phyloP scores from a whole-genome alignment of 768 basidiomycete species.

The Boletus reticuloceps region DNA sequence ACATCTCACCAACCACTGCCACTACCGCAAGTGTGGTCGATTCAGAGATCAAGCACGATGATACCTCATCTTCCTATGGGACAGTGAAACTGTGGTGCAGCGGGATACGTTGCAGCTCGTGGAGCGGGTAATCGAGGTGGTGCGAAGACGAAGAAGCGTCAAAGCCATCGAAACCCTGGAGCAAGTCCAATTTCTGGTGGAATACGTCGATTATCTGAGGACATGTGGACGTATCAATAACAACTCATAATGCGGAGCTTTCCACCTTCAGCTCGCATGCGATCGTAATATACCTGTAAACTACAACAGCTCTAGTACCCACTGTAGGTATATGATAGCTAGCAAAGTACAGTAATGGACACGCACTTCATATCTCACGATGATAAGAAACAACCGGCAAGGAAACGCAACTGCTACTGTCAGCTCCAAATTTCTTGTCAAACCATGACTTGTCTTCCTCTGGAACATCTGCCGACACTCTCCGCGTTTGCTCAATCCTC shows the following conservation, averaged over 20 bases:
- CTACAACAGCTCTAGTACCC: conserved; percentile 1
- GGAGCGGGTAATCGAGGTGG: conserved; percentile 68
- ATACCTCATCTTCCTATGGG: conserved; percentile 9
- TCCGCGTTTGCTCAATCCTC: conserved; percentile 18
- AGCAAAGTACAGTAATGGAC: conserved; percentile 1
- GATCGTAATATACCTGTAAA: background rate
- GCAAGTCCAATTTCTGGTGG: conserved; percentile 81
- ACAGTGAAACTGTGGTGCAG: conserved; percentile 28
- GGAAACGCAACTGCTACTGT: conserved; percentile 9
- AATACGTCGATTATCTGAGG: conserved; percentile 66
- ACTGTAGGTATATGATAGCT: background rate
- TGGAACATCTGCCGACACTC: background rate
- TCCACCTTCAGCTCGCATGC: too few relatives aligned
- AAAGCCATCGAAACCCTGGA: conserved; percentile 95
- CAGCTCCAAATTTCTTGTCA: conserved; percentile 13
- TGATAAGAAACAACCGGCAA: conserved; percentile 11
- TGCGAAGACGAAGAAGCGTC: conserved; percentile 71
- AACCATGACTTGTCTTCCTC: conserved; percentile 21
- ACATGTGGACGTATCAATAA: conserved; percentile 3
- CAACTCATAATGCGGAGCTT: background rate
- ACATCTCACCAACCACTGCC: conserved; percentile 1
- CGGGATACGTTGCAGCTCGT: conserved; percentile 62
- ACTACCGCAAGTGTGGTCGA: conserved; percentile 7
- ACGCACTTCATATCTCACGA: background rate
- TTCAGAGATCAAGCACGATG: conserved; percentile 1